Percentiles rank a stretch among this genome's conserved stretches.
These are phyloP conservation scores for Lentinus tigrinus DNA, from an alignment of 768 basidiomycete genomes.

Conservation along the genomic window DNA sequence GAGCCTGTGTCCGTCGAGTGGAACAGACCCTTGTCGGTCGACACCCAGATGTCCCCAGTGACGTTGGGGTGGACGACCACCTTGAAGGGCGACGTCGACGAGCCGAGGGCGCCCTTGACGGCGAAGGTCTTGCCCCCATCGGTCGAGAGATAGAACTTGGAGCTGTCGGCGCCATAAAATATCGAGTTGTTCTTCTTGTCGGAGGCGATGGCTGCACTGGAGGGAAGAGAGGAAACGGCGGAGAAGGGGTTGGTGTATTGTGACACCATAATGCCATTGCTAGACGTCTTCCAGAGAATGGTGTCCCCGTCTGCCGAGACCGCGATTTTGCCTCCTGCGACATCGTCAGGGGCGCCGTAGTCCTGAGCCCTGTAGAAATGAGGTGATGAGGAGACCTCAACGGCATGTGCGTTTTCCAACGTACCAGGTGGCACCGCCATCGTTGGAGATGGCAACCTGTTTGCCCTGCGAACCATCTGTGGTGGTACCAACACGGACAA, in stretches of 20 bases:
- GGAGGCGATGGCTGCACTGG: constrained; percentile 54
- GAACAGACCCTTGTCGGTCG: constrained; percentile 56
- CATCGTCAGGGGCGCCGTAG: constrained; percentile 52
- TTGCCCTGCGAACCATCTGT: constrained; percentile 40
- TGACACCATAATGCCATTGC: constrained; percentile 52
- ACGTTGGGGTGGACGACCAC: constrained; percentile 53
- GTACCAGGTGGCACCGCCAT: constrained; percentile 54
- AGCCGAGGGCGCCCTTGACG: constrained; percentile 41
- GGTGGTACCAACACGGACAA: constrained; percentile 50
- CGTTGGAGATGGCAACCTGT: constrained; percentile 56
- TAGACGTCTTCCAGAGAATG: constrained; percentile 54
- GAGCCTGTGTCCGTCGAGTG: constrained; percentile 54
- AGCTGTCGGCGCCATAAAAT: constrained; percentile 59
- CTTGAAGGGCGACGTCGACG: constrained; percentile 48
- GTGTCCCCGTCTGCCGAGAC: constrained; percentile 54
- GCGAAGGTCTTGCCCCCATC: constrained; percentile 56
- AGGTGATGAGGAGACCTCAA: not conserved
- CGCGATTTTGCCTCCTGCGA: constrained; percentile 33
- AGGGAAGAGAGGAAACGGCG: constrained; percentile 50
- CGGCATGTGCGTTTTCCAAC: not conserved
- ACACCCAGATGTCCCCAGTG: constrained; percentile 65
- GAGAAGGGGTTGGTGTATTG: constrained; percentile 48
- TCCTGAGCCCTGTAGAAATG: constrained; percentile 42
- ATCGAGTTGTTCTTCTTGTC: constrained; percentile 57
- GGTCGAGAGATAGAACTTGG: constrained; percentile 58